Conservation (phyloP, 2,329 filamentous ascomycete genomes). For the Cytospora leucostoma region DNA sequence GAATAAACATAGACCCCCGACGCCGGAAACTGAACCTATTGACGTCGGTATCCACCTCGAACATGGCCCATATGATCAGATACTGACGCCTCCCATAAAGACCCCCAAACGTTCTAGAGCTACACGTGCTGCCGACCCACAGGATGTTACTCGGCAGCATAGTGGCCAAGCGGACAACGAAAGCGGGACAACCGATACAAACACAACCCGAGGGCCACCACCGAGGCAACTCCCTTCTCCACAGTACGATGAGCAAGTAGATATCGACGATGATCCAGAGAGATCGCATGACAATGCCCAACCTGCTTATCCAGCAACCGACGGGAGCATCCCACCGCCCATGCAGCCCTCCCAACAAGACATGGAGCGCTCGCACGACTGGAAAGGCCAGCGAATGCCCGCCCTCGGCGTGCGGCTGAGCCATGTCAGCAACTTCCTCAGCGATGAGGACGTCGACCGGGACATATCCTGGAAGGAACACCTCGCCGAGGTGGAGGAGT, state of each 20-base stretch:
- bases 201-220: not conserved
- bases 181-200: not conserved
- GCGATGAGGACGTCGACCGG: constrained; percentile 49
- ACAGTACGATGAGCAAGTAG: not conserved
- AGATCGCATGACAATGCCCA: not conserved
- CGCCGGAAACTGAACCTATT: no score
- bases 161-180: no score
- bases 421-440: constrained; percentile 47
- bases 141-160: no score
- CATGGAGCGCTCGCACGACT: constrained; percentile 8
- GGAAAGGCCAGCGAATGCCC: constrained; percentile 36
- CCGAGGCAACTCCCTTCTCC: not conserved
- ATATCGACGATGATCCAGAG: not conserved
- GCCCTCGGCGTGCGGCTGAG: constrained; percentile 37
- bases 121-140: no score
- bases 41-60: not conserved
- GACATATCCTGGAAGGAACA: constrained; percentile 43
- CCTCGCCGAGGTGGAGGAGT: constrained; percentile 41
- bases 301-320: not conserved
- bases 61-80: no score
- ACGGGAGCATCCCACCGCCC: not conserved
- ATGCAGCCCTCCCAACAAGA: not conserved
- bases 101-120: no score
- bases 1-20: not conserved
- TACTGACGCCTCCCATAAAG: no score